phyloP scores from a whole-genome alignment of 345 rosid species.

The Arabidopsis arenosa region DNA sequence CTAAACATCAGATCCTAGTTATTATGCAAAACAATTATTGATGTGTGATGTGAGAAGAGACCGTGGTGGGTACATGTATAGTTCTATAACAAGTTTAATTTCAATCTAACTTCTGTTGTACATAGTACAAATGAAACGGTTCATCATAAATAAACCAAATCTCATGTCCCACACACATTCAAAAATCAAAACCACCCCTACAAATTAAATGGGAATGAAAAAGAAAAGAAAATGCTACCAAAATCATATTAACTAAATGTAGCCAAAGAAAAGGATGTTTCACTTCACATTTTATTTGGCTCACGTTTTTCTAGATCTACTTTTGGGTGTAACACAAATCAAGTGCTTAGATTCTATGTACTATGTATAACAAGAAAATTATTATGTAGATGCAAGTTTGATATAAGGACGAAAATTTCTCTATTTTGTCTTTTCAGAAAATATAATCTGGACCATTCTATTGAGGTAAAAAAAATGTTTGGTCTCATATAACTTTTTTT shows the following conservation, averaged over 20 bases:
- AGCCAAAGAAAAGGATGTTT: constrained; percentile 34
- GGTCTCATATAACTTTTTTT: too few species aligned
- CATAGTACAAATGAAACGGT: constrained; percentile 37
- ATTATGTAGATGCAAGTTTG: background rate
- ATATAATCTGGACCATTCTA: background rate
- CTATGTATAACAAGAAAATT: background rate
- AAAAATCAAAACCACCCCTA: background rate
- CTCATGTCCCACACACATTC: constrained; percentile 31
- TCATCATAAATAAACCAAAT: constrained; percentile 24
- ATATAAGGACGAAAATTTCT: background rate
- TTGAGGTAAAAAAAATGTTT: too few species aligned
- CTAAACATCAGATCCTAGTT: constrained; percentile 29
- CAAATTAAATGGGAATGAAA: background rate
- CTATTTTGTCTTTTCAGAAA: background rate
- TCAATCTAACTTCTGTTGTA: constrained; percentile 42
- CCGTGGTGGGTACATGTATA: constrained; percentile 36
- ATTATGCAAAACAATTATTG: constrained; percentile 31
- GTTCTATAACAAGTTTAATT: constrained; percentile 27
- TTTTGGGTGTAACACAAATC: constrained; percentile 22
- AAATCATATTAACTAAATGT: constrained; percentile 32
- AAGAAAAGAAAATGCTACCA: constrained; percentile 10
- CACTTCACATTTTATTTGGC: constrained; percentile 30
- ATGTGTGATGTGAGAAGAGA: constrained; percentile 39
- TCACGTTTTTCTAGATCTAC: constrained; percentile 26
- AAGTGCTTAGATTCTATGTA: constrained; percentile 26